Conservation (phyloP, 2,329 filamentous ascomycete species). For the Achaetomium macrosporum region DNA sequence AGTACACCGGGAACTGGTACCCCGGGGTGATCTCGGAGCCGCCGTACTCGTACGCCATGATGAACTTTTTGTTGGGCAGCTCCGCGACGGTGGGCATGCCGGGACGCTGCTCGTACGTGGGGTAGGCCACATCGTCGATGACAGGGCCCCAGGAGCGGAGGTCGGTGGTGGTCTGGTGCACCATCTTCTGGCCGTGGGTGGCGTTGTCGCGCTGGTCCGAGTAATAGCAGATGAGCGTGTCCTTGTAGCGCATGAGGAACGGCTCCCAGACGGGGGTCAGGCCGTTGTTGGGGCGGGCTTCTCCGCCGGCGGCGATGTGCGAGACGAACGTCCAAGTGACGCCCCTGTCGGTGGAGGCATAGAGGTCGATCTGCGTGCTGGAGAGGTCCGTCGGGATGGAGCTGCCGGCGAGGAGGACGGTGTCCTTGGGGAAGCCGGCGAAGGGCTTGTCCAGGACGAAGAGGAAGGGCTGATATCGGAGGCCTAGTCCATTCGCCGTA, state of each 20-base stretch:
- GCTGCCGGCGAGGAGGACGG: constrained; percentile 58
- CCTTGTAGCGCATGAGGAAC: constrained; percentile 54
- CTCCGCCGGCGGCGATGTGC: constrained; percentile 58
- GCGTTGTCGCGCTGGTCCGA: constrained; percentile 61
- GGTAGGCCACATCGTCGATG: constrained; percentile 58
- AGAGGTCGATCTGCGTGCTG: constrained; percentile 62
- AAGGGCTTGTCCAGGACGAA: constrained; percentile 56
- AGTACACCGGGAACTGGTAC: constrained; percentile 38
- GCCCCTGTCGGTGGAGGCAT: constrained; percentile 57
- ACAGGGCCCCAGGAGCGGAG: constrained; percentile 54
- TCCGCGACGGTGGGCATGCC: constrained; percentile 51
- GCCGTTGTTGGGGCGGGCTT: constrained; percentile 56
- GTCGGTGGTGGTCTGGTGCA: constrained; percentile 58
- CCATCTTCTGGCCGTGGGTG: constrained; percentile 60
- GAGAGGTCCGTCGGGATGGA: constrained; percentile 43
- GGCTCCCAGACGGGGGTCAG: constrained; percentile 69
- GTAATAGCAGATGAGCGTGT: constrained; percentile 60
- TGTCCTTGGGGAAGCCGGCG: constrained; percentile 55
- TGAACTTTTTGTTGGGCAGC: constrained; percentile 14
- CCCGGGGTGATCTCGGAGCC: constrained; percentile 23
- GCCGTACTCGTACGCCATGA: constrained; percentile 30
- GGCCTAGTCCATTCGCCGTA: constrained; percentile 50
- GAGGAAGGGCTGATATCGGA: constrained; percentile 65
- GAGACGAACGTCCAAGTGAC: constrained; percentile 62
- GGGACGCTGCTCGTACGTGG: constrained; percentile 57